A percentile compares a stretch with the other conserved stretches of the same genome.
phyloP scores from a whole-genome alignment of 1,284 basidiomycete genomes.

The Xanthoconium separans region DNA sequence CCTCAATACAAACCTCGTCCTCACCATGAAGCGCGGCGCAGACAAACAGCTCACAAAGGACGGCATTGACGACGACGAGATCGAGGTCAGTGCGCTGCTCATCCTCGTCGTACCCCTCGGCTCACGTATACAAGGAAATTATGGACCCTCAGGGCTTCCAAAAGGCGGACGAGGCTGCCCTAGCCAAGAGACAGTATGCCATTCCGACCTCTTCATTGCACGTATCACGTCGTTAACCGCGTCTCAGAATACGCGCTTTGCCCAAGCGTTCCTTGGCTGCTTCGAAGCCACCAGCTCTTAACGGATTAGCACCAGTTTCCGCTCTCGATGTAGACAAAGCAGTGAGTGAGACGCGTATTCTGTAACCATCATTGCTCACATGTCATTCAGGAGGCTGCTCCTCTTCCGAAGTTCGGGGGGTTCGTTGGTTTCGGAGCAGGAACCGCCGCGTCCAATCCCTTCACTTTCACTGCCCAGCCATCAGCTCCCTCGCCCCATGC shows the following conservation, averaged over 20 bases:
- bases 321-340: constrained; percentile 16
- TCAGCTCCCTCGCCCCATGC: constrained; percentile 24
- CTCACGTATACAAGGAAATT: constrained; percentile 39
- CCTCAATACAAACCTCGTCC: background rate
- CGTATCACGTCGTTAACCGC: constrained; percentile 8
- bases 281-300: constrained; percentile 25
- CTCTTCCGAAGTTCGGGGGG: constrained; percentile 41
- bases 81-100: constrained; percentile 26
- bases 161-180: constrained; percentile 53
- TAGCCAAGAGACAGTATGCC: constrained; percentile 53
- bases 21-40: constrained; percentile 70
- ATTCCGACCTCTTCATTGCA: background rate
- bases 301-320: constrained; percentile 20
- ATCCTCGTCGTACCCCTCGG: background rate
- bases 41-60: constrained; percentile 72
- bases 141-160: constrained; percentile 44
- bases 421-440: constrained; percentile 50
- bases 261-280: constrained; percentile 46
- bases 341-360: constrained; percentile 26
- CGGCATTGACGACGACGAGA: constrained; percentile 43
- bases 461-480: constrained; percentile 33
- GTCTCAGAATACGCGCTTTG: constrained; percentile 53
- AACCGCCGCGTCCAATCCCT: constrained; percentile 28
- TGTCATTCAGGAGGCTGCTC: constrained; percentile 18
- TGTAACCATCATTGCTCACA: constrained; percentile 6